phyloP scores from a whole-genome alignment of 116 monocot genomes.

The Trichopus zeylanicus region DNA sequence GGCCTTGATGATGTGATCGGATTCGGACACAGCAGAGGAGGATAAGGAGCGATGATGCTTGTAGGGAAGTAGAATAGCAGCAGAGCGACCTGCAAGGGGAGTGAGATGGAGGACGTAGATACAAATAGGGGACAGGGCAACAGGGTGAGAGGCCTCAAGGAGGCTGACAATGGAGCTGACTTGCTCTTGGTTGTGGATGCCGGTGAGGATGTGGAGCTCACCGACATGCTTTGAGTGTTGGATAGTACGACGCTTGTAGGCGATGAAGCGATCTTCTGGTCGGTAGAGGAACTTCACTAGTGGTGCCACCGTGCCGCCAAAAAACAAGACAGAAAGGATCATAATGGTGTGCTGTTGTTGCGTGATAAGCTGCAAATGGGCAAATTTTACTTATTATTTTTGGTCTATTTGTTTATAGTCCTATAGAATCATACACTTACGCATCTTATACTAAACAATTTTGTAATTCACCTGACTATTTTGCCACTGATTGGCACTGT shows the following conservation, averaged over 20 bases:
- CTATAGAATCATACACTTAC: neutral
- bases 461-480: neutral
- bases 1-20: conserved; percentile 17
- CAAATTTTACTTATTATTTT: neutral
- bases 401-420: too few species aligned
- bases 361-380: neutral
- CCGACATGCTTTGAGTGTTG: conserved; percentile 22
- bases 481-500: conserved; percentile 10
- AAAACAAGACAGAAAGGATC: neutral
- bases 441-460: neutral
- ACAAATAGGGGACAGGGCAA: conserved; percentile 6
- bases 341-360: neutral
- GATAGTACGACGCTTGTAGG: conserved; percentile 27
- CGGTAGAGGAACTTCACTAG: conserved; percentile 45
- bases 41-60: neutral
- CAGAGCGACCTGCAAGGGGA: conserved; percentile 16
- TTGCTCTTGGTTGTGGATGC: conserved; percentile 32
- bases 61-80: conserved; percentile 17
- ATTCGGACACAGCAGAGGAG: neutral
- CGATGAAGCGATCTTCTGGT: conserved; percentile 32
- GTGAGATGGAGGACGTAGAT: conserved; percentile 17
- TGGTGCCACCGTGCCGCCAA: conserved; percentile 16
- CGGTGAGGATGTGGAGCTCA: conserved; percentile 27
- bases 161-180: conserved; percentile 28
- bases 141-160: conserved; percentile 11